A percentile compares a stretch with the other conserved stretches of the same genome.
These are phyloP conservation scores for Nicotiana attenuata DNA, from an alignment of 257 asterid genomes.

Conservation along the genomic window DNA sequence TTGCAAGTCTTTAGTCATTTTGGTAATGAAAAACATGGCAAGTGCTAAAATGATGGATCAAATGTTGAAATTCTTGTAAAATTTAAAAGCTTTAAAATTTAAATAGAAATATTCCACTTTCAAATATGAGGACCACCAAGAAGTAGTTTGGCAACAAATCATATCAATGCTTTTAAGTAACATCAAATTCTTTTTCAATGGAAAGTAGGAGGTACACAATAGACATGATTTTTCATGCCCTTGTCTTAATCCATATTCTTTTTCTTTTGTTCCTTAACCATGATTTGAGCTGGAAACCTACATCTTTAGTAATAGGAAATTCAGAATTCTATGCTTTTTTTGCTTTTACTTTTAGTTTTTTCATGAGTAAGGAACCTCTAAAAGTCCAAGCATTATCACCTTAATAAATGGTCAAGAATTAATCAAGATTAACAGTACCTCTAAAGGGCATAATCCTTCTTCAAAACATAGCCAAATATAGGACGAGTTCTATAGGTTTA, in stretches of 20 bases:
- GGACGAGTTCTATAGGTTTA: no score
- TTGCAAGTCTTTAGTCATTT: no score
- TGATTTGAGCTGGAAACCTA: neutral
- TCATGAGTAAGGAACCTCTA: neutral
- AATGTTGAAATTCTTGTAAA: neutral
- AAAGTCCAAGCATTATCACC: neutral
- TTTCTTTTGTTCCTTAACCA: neutral
- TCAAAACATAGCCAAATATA: neutral
- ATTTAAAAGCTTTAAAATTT: neutral
- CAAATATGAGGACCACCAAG: neutral
- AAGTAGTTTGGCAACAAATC: neutral
- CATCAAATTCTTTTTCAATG: neutral
- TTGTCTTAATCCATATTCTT: constrained; percentile 2
- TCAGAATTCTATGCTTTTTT: neutral
- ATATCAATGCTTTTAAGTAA: neutral
- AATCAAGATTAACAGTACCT: neutral
- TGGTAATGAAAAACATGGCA: neutral
- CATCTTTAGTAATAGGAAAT: neutral
- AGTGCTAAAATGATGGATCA: neutral
- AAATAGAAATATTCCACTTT: constrained; percentile 4
- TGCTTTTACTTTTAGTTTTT: neutral
- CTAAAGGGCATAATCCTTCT: neutral
- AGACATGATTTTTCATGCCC: neutral
- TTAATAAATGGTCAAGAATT: neutral
- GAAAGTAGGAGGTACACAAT: neutral